phyloP scores from a whole-genome alignment of 1,284 basidiomycete species.

The Cutaneotrichosporon cavernicola region DNA sequence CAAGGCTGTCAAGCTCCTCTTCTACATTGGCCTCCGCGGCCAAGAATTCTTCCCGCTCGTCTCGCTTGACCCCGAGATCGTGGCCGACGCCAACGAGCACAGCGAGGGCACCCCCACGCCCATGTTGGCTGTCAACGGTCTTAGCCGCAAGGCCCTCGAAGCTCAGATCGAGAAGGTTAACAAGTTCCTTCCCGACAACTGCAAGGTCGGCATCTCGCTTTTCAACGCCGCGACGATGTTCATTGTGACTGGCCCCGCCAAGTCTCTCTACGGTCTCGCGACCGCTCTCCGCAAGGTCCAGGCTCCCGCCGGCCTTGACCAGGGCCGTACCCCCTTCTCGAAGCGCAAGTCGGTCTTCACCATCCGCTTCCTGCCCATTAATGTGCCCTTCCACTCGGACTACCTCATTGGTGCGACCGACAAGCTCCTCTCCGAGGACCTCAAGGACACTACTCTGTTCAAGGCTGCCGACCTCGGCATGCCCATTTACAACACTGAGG shows the following conservation, averaged over 20 bases:
- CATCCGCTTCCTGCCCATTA: conserved; percentile 88
- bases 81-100: conserved; percentile 83
- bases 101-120: conserved; percentile 91
- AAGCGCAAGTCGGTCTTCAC: conserved; percentile 94
- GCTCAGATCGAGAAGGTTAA: conserved; percentile 85
- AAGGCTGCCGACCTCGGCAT: conserved; percentile 69
- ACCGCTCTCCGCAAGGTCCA: conserved; percentile 84
- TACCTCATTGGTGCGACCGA: conserved; percentile 78
- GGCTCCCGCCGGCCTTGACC: conserved; percentile 82
- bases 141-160: conserved; percentile 74
- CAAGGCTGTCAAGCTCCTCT: conserved; percentile 86
- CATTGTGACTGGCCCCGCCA: conserved; percentile 89
- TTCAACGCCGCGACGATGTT: conserved; percentile 89
- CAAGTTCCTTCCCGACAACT: conserved; percentile 73
- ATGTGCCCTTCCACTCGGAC: conserved; percentile 90
- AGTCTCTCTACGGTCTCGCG: conserved; percentile 90
- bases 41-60: conserved; percentile 94
- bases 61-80: conserved; percentile 81
- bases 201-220: conserved; percentile 79
- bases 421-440: conserved; percentile 70
- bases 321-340: conserved; percentile 89
- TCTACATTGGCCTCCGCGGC: conserved; percentile 89
- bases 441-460: conserved; percentile 79
- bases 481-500: conserved; percentile 88
- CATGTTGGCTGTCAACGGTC: conserved; percentile 88